A percentile compares a stretch with the other conserved stretches of the same genome.
Conservation (phyloP, 1,284 basidiomycete genomes). For the Ustilago nuda region DNA sequence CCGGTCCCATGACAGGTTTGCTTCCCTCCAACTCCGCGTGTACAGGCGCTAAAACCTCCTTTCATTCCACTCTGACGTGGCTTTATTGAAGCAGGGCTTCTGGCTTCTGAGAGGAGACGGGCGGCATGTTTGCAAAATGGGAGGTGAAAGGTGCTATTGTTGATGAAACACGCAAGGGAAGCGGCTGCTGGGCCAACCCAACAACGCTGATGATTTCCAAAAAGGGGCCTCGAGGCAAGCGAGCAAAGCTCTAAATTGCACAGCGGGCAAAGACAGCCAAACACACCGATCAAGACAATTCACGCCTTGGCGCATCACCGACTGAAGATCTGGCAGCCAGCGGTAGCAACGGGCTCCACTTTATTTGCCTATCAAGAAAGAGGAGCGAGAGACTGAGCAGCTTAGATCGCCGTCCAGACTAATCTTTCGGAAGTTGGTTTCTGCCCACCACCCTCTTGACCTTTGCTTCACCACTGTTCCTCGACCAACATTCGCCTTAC, state of each 20-base stretch:
- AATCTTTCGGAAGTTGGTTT: no score
- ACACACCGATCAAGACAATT: background rate
- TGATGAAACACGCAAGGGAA: background rate
- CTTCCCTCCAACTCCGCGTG: no score
- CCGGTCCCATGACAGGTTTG: no score
- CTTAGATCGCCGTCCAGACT: no score
- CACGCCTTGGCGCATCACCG: background rate
- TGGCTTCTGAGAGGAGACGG: background rate
- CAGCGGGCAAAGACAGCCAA: background rate
- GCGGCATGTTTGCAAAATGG: conserved; percentile 5
- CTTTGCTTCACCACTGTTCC: no score
- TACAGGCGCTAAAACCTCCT: background rate
- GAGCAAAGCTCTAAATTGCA: background rate
- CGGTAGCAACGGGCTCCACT: conserved; percentile 1
- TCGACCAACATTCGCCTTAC: no score
- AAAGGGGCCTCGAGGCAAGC: background rate
- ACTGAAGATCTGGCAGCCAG: background rate
- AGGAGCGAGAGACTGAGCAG: background rate
- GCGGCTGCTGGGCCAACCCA: background rate
- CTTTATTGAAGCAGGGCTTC: background rate
- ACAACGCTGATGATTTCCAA: background rate
- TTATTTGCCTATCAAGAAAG: background rate
- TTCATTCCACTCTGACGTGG: background rate
- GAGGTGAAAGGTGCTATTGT: background rate
- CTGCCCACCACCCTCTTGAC: no score